Percentiles rank a stretch among this genome's conserved stretches.
These are phyloP conservation scores for Moesziomyces antarcticus DNA, from an alignment of 1,284 basidiomycete genomes.

Conservation along the genomic window DNA sequence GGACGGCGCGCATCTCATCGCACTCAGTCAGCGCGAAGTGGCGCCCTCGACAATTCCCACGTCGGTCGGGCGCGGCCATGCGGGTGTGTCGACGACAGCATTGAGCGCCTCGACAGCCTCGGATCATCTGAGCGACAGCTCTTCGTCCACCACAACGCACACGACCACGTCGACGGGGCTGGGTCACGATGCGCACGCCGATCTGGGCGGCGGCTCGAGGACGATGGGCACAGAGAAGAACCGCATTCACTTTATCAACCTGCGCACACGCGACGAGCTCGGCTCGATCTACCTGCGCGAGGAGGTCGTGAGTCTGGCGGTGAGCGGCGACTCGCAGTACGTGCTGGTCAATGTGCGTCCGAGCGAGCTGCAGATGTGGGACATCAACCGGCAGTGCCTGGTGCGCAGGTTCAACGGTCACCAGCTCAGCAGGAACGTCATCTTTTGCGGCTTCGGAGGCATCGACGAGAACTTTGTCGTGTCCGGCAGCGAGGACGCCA, in stretches of 20 bases:
- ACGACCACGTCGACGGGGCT: conserved; percentile 21
- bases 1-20: conserved; percentile 83
- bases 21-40: conserved; percentile 71
- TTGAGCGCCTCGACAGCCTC: conserved; percentile 36
- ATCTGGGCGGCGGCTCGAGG: conserved; percentile 67
- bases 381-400: conserved; percentile 75
- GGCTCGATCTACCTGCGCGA: conserved; percentile 73
- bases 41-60: conserved; percentile 10
- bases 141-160: conserved; percentile 13
- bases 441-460: conserved; percentile 95
- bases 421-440: conserved; percentile 73
- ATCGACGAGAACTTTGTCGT: conserved; percentile 86
- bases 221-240: conserved; percentile 69
- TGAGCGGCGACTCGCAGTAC: conserved; percentile 86
- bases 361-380: conserved; percentile 84
- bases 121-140: conserved; percentile 34
- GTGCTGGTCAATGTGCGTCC: conserved; percentile 81
- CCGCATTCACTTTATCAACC: conserved; percentile 79
- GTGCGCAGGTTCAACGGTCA: conserved; percentile 70
- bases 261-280: conserved; percentile 71
- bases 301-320: conserved; percentile 76
- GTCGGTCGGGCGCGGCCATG: conserved; percentile 15
- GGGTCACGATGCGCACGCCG: conserved; percentile 19
- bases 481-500: conserved; percentile 83
- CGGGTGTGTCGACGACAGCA: conserved; percentile 19